Evolutionary conservation across 1,284 basidiomycete species (phyloP).

Genomic region (Sporisorium reilianum): DNA sequence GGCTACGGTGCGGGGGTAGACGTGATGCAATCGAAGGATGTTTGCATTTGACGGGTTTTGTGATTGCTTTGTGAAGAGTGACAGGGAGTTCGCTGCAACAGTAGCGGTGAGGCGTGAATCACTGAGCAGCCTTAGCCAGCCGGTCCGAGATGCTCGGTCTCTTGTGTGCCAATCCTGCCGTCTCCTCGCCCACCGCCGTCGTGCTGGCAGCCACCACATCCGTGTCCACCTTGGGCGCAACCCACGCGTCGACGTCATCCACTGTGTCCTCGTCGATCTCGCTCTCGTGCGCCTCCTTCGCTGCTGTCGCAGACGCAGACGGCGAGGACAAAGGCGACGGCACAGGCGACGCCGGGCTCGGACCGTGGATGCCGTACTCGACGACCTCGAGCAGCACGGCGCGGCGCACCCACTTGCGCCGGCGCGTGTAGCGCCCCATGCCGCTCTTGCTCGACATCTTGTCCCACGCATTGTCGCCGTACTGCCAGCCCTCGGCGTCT

Average conservation of each 20-base stretch:
- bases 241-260: constrained; percentile 10
- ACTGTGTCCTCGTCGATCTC: constrained; percentile 13
- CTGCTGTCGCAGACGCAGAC: neutral
- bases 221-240: constrained; percentile 8
- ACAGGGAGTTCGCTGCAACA: too few species aligned
- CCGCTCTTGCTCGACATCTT: constrained; percentile 80
- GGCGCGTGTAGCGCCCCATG: constrained; percentile 76
- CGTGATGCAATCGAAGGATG: too few species aligned
- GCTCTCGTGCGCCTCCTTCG: constrained; percentile 5
- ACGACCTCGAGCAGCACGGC: constrained; percentile 69
- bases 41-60: too few species aligned
- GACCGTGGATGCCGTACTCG: constrained; percentile 49
- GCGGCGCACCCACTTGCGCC: constrained; percentile 70
- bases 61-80: too few species aligned
- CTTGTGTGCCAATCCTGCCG: neutral
- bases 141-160: constrained; percentile 32
- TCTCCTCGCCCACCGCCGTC: neutral
- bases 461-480: constrained; percentile 97
- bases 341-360: constrained; percentile 10
- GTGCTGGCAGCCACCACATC: constrained; percentile 25
- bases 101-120: too few species aligned
- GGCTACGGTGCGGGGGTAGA: constrained; percentile 22
- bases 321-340: neutral
- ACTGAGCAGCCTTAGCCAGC: constrained; percentile 31
- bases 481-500: constrained; percentile 91